Conservation (phyloP, 108 stramenopile species). For the Licmophora abbreviata region DNA sequence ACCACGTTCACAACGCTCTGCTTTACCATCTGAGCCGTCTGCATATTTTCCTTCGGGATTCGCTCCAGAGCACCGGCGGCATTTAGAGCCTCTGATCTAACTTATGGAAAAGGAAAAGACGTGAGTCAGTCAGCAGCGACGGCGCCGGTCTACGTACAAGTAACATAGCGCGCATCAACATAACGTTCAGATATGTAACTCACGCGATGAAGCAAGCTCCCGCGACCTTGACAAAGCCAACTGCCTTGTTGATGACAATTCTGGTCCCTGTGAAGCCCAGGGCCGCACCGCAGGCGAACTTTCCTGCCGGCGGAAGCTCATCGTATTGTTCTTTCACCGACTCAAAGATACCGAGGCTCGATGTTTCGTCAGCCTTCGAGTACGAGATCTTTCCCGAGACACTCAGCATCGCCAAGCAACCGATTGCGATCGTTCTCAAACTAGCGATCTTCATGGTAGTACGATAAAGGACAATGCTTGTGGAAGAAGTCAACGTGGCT, state of each 20-base stretch:
- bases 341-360: too few species aligned
- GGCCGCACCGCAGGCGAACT: conserved; percentile 39
- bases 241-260: conserved; percentile 30
- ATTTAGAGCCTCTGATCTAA: conserved; percentile 39
- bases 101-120: not conserved
- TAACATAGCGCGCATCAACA: not conserved
- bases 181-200: too few species aligned
- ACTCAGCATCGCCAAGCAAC: too few species aligned
- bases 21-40: conserved; percentile 19
- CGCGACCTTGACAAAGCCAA: conserved; percentile 33
- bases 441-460: too few species aligned
- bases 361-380: too few species aligned
- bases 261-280: conserved; percentile 31
- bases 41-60: conserved; percentile 11
- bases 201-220: conserved; percentile 49
- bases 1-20: conserved; percentile 12
- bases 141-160: not conserved
- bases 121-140: not conserved
- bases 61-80: conserved; percentile 32
- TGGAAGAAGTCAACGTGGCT: too few species aligned
- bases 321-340: too few species aligned
- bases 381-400: too few species aligned
- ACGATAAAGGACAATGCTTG: too few species aligned
- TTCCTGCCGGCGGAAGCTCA: conserved; percentile 27
- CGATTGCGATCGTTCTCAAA: too few species aligned